Conservation (phyloP, 441 rosid species). For the Hypseocharis bilobata region DNA sequence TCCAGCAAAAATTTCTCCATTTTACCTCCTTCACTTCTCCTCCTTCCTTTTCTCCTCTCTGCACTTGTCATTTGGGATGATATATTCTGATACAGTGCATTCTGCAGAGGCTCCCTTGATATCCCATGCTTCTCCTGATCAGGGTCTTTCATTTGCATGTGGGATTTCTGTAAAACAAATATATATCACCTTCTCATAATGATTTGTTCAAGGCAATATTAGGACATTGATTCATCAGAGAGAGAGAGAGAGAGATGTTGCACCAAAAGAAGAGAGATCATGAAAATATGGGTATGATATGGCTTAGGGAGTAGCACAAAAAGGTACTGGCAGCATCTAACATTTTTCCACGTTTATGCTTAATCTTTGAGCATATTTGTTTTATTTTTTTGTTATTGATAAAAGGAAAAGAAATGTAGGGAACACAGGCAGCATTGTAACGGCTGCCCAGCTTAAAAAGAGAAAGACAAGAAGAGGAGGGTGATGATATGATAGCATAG, state of each 20-base stretch:
- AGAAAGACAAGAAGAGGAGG: constrained; percentile 5
- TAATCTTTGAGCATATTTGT: constrained; percentile 15
- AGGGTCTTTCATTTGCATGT: constrained; percentile 20
- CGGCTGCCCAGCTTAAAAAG: constrained; percentile 9
- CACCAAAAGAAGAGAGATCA: constrained; percentile 15
- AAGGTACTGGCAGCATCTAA: constrained; percentile 2
- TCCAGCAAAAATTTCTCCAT: constrained; percentile 16
- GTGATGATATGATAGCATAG: constrained; percentile 15
- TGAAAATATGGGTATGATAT: constrained; percentile 8
- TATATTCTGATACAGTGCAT: constrained; percentile 15
- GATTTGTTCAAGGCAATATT: not conserved
- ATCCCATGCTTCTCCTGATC: constrained; percentile 15
- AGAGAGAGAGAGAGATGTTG: not conserved
- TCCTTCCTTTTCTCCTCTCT: constrained; percentile 17
- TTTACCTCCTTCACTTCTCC: constrained; percentile 19
- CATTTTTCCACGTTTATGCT: constrained; percentile 13
- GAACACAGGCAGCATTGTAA: constrained; percentile 16
- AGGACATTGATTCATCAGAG: constrained; percentile 1
- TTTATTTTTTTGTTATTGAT: constrained; percentile 9
- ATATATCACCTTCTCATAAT: constrained; percentile 9
- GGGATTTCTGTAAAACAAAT: constrained; percentile 20
- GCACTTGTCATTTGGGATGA: constrained; percentile 15
- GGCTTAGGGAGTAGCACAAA: constrained; percentile 5
- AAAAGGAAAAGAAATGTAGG: constrained; percentile 3
- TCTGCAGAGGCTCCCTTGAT: constrained; percentile 14